Evolutionary conservation across 2,329 filamentous ascomycete genomes (phyloP).

Genomic region (Lachnellula willkommii): DNA sequence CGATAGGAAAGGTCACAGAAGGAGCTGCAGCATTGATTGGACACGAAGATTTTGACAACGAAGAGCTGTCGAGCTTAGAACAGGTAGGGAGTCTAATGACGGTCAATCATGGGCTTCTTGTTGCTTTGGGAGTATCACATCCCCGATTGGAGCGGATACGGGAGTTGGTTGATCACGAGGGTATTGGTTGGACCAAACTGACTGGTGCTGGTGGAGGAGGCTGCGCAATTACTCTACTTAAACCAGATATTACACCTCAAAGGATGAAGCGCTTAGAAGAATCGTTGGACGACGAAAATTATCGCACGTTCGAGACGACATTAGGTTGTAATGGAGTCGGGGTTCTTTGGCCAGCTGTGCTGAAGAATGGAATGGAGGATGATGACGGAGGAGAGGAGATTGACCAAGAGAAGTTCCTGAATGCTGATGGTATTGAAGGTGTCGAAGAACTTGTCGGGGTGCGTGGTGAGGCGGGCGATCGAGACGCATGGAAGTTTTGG

Average conservation of each 20-base stretch:
- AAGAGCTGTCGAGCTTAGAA: slow-evolving; percentile 58
- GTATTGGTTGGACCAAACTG: slow-evolving; percentile 94
- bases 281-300: slow-evolving; percentile 65
- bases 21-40: slow-evolving; percentile 50
- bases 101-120: slow-evolving; percentile 88
- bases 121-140: slow-evolving; percentile 90
- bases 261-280: slow-evolving; percentile 59
- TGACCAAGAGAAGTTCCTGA: slow-evolving; percentile 81
- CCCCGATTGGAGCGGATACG: slow-evolving; percentile 86
- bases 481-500: slow-evolving; percentile 87
- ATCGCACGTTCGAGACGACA: slow-evolving; percentile 80
- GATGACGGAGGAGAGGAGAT: slow-evolving; percentile 85
- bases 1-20: slow-evolving; percentile 69
- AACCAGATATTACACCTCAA: slow-evolving; percentile 54
- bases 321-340: slow-evolving; percentile 91
- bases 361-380: slow-evolving; percentile 78
- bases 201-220: slow-evolving; percentile 94
- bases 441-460: slow-evolving; percentile 86
- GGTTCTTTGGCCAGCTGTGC: slow-evolving; percentile 85
- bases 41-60: slow-evolving; percentile 62
- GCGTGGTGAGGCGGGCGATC: slow-evolving; percentile 58
- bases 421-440: slow-evolving; percentile 75
- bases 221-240: slow-evolving; percentile 87
- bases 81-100: slow-evolving; percentile 82
- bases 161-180: slow-evolving; percentile 82